Evolutionary conservation across 441 rosid genomes (phyloP).

Genomic region (California macrophylla): DNA sequence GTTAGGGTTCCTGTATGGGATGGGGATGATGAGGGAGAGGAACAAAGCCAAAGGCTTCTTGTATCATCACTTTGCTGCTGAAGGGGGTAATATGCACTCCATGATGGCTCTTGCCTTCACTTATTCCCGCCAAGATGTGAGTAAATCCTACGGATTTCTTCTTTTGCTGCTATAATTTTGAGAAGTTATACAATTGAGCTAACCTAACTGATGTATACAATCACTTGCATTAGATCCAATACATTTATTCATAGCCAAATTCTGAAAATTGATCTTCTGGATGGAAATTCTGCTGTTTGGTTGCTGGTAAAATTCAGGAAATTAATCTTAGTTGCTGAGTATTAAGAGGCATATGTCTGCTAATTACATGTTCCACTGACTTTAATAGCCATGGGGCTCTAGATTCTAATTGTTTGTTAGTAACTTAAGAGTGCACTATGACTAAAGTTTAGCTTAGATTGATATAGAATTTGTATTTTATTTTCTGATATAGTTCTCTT

Average conservation of each 20-base stretch:
- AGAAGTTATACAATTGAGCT: background rate
- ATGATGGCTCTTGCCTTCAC: slow-evolving; percentile 89
- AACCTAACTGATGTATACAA: background rate
- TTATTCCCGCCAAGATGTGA: slow-evolving; percentile 77
- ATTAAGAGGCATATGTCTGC: background rate
- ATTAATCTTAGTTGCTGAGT: background rate
- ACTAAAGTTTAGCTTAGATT: background rate
- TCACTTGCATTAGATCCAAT: too few species aligned
- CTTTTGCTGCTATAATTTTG: background rate
- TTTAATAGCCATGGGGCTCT: background rate
- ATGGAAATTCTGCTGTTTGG: too few species aligned
- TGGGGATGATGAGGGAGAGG: slow-evolving; percentile 68
- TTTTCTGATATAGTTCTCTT: too few species aligned
- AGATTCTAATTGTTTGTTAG: background rate
- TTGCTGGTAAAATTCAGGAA: background rate
- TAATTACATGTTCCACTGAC: background rate
- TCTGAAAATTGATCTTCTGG: too few species aligned
- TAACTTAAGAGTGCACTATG: background rate
- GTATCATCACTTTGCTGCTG: slow-evolving; percentile 63
- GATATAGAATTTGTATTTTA: background rate
- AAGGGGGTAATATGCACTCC: slow-evolving; percentile 75
- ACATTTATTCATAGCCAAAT: too few species aligned
- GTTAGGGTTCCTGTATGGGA: slow-evolving; percentile 56
- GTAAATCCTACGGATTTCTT: slow-evolving; percentile 10
- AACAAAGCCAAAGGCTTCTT: slow-evolving; percentile 61